Conservation (phyloP, 768 basidiomycete genomes). For the Rhodotorula sphaerocarpa region DNA sequence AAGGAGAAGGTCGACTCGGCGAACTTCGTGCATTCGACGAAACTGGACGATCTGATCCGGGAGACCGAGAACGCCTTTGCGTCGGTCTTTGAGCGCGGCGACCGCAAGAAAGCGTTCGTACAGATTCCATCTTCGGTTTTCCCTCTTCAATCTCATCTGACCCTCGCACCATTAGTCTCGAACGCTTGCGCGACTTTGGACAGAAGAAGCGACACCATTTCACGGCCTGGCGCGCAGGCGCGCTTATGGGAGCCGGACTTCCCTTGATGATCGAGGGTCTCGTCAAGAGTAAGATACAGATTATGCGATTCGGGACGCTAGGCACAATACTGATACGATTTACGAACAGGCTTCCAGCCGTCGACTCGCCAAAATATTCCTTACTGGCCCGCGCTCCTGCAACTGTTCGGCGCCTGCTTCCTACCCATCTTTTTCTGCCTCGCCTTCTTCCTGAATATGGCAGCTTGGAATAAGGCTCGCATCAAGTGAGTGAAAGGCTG, state of each 20-base stretch:
- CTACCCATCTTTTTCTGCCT: slow-evolving; percentile 67
- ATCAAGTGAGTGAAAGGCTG: slow-evolving; percentile 64
- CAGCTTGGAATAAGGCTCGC: slow-evolving; percentile 63
- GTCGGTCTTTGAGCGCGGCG: slow-evolving; percentile 62
- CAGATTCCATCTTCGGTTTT: slow-evolving; percentile 36
- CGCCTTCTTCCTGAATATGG: slow-evolving; percentile 72
- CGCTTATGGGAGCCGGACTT: slow-evolving; percentile 28
- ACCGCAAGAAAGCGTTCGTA: slow-evolving; percentile 61
- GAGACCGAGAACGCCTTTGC: slow-evolving; percentile 73
- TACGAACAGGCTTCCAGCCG: slow-evolving; percentile 15
- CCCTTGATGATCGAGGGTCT: slow-evolving; percentile 33
- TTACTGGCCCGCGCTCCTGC: slow-evolving; percentile 65
- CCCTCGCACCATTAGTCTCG: slow-evolving; percentile 22
- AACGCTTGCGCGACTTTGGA: slow-evolving; percentile 54
- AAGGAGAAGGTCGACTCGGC: slow-evolving; percentile 66
- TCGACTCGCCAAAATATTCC: slow-evolving; percentile 47
- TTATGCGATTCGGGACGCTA: not conserved
- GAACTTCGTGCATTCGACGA: slow-evolving; percentile 58
- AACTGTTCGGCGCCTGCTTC: slow-evolving; percentile 65
- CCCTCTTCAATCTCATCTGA: not conserved
- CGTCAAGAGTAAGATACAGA: slow-evolving; percentile 23
- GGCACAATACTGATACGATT: not conserved
- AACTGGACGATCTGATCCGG: slow-evolving; percentile 59
- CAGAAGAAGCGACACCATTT: slow-evolving; percentile 36
- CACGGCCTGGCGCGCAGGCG: slow-evolving; percentile 31